These are phyloP conservation scores for Neurospora sp. DNA, from an alignment of 495 filamentous ascomycete genomes.

Conservation along the genomic window DNA sequence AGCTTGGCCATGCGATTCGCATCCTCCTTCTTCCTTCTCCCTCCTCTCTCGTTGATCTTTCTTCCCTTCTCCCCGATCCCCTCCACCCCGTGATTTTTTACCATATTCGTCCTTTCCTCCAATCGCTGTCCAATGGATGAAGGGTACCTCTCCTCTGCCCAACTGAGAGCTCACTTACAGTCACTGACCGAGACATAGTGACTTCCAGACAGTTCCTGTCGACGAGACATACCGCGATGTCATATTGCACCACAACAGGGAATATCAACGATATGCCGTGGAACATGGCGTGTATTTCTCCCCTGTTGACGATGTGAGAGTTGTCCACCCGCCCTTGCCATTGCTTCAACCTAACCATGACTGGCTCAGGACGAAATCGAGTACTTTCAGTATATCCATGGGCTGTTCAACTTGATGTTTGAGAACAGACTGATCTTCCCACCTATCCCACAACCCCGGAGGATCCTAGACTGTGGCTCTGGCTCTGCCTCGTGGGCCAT, in stretches of 20 bases:
- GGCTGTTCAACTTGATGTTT: constrained; percentile 62
- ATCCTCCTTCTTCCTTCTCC: not conserved
- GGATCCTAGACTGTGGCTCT: constrained; percentile 71
- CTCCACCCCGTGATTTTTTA: not conserved
- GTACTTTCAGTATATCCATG: constrained; percentile 60
- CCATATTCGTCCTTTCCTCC: not conserved
- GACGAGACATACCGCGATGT: constrained; percentile 53
- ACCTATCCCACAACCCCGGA: constrained; percentile 50
- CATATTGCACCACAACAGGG: constrained; percentile 54
- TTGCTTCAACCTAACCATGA: constrained; percentile 8
- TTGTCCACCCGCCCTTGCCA: constrained; percentile 8
- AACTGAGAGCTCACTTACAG: not conserved
- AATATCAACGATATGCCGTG: constrained; percentile 66
- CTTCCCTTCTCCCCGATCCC: not conserved
- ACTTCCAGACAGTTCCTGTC: constrained; percentile 36
- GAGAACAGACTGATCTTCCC: constrained; percentile 72
- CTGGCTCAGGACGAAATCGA: constrained; percentile 65
- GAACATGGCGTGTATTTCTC: constrained; percentile 64
- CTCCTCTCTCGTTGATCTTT: not conserved
- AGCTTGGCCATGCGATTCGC: not conserved
- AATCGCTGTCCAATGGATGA: constrained; percentile 15
- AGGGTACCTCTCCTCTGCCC: constrained; percentile 12
- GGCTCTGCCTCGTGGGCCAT: constrained; percentile 49
- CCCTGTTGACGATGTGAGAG: constrained; percentile 74
- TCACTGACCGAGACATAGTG: constrained; percentile 19